These are phyloP conservation scores for Fusarium sp. DNA, from an alignment of 2,329 filamentous ascomycete species.

Conservation along the genomic window DNA sequence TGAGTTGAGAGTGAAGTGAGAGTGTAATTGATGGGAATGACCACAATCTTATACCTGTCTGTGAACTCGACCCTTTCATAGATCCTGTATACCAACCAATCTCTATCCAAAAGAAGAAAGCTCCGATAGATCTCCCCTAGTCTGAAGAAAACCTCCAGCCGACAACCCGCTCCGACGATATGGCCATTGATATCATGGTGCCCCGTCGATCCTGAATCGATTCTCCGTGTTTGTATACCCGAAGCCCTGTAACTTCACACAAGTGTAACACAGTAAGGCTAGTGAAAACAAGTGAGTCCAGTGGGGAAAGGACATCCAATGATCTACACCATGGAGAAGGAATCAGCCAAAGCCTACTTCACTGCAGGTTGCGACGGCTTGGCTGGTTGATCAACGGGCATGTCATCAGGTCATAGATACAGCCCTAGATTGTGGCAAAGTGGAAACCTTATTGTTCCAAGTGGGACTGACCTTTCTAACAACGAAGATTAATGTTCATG, in stretches of 20 bases:
- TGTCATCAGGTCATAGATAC: background rate
- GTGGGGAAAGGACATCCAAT: background rate
- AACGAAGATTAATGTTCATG: no score
- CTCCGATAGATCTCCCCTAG: background rate
- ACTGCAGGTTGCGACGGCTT: background rate
- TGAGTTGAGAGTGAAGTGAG: background rate
- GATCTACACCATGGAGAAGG: background rate
- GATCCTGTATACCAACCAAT: no score
- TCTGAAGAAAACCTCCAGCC: no score
- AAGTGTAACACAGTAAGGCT: background rate
- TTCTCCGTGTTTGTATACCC: background rate
- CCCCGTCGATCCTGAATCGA: background rate
- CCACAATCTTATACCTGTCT: background rate
- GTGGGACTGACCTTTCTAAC: background rate
- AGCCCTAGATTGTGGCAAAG: background rate
- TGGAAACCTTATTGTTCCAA: background rate
- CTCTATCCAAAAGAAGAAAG: background rate
- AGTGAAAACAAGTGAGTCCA: background rate
- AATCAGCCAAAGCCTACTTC: background rate
- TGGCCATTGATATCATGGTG: background rate
- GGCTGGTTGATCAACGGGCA: background rate
- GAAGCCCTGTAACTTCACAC: background rate
- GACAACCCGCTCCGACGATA: background rate
- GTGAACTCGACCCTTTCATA: no score
- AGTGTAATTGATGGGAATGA: background rate